Evolutionary conservation across 2,329 filamentous ascomycete genomes (phyloP).

Genomic region (Paecilomyces fulvus): DNA sequence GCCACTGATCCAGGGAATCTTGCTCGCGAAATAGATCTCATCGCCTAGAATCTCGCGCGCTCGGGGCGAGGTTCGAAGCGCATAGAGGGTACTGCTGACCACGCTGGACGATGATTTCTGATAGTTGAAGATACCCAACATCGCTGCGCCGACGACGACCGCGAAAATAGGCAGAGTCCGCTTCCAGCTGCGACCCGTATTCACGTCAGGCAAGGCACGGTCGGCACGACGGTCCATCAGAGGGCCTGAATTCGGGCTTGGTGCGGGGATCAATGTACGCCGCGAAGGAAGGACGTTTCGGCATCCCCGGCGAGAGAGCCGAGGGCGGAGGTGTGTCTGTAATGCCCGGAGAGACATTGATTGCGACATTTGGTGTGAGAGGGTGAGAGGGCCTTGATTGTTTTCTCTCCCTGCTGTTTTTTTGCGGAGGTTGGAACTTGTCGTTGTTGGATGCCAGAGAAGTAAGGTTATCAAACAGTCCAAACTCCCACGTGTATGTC

Average conservation of each 20-base stretch:
- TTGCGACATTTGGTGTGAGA: conserved; percentile 3
- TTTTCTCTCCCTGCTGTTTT: neutral
- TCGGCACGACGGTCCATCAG: conserved; percentile 45
- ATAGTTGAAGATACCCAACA: conserved; percentile 96
- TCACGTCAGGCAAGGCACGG: conserved; percentile 42
- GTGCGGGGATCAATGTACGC: conserved; percentile 43
- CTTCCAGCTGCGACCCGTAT: conserved; percentile 51
- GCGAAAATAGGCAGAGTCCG: conserved; percentile 76
- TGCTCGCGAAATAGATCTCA: conserved; percentile 70
- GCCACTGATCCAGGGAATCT: conserved; percentile 75
- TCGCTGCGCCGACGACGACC: conserved; percentile 58
- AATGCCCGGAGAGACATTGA: conserved; percentile 11
- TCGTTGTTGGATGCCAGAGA: neutral
- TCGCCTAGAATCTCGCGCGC: conserved; percentile 77
- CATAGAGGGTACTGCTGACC: conserved; percentile 83
- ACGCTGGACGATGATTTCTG: conserved; percentile 85
- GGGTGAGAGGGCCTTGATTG: neutral
- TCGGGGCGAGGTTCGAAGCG: conserved; percentile 67
- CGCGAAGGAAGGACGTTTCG: conserved; percentile 12
- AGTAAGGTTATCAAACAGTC: conserved; percentile 13
- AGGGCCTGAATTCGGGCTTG: conserved; percentile 42
- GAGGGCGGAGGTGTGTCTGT: conserved; percentile 12
- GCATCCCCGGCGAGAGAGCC: conserved; percentile 7
- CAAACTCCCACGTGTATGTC: conserved; percentile 11
- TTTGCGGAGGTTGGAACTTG: neutral